These are phyloP conservation scores for Phyllosticta citrichinensis DNA, from an alignment of 2,329 filamentous ascomycete species.

Conservation along the genomic window DNA sequence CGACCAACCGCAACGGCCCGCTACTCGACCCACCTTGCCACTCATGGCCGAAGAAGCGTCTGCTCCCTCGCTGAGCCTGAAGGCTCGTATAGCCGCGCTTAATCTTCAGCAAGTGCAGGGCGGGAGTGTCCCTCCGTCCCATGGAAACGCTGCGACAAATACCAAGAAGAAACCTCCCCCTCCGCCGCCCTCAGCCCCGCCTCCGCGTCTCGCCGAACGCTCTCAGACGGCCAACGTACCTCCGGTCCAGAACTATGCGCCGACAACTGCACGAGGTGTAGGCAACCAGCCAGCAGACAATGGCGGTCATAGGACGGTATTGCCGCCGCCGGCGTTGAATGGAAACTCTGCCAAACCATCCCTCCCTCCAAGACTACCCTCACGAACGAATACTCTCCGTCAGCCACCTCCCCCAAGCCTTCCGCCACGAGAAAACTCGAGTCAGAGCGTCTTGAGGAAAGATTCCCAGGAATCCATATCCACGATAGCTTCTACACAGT, in stretches of 20 bases:
- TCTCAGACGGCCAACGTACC: slow-evolving; percentile 32
- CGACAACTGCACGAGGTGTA: slow-evolving; percentile 21
- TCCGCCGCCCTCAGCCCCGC: slow-evolving; percentile 28
- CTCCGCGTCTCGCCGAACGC: slow-evolving; percentile 24
- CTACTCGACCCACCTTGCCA: slow-evolving; percentile 3
- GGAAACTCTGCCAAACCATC: slow-evolving; percentile 32
- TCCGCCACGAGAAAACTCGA: slow-evolving; percentile 35
- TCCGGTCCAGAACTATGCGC: slow-evolving; percentile 27
- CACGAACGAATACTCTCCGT: slow-evolving; percentile 15
- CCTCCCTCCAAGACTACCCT: slow-evolving; percentile 38
- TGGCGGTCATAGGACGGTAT: slow-evolving; percentile 6
- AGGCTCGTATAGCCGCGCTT: slow-evolving; percentile 38
- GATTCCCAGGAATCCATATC: slow-evolving; percentile 40
- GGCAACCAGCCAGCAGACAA: slow-evolving; percentile 30
- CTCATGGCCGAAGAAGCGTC: slow-evolving; percentile 18
- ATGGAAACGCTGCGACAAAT: slow-evolving; percentile 24
- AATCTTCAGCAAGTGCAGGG: slow-evolving; percentile 36
- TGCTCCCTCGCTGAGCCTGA: slow-evolving; percentile 24
- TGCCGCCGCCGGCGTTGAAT: slow-evolving; percentile 8
- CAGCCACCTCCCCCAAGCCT: slow-evolving; percentile 28
- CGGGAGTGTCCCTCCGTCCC: slow-evolving; percentile 27
- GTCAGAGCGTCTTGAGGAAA: slow-evolving; percentile 23
- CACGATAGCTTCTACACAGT: slow-evolving; percentile 38
- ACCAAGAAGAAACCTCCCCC: slow-evolving; percentile 25
- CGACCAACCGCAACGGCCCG: slow-evolving; percentile 29